Conservation (phyloP, 495 filamentous ascomycete genomes). For the Trichoderma parareesei region DNA sequence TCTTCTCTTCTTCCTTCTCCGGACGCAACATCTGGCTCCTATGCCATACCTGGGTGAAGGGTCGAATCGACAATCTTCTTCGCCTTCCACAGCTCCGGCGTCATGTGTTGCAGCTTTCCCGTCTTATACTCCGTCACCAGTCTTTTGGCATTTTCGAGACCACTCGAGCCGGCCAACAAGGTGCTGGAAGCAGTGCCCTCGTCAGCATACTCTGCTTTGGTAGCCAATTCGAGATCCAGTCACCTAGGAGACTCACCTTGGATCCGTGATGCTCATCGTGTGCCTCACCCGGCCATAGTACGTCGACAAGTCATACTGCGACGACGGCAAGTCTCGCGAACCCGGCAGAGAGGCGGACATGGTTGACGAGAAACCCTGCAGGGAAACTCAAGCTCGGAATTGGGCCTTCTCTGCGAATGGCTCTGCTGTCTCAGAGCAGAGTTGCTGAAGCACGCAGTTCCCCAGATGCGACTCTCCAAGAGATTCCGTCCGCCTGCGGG, state of each 20-base stretch:
- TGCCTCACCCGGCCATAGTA: conserved; percentile 95
- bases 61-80: conserved; percentile 98
- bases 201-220: conserved; percentile 4
- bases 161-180: conserved; percentile 62
- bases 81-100: conserved; percentile 81
- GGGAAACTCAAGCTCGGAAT: too few relatives aligned
- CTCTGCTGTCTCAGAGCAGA: background rate
- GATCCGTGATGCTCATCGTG: conserved; percentile 83
- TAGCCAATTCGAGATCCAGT: background rate
- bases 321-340: conserved; percentile 73
- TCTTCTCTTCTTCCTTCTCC: background rate
- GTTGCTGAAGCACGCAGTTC: background rate
- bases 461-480: background rate
- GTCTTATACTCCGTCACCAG: conserved; percentile 75
- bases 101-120: conserved; percentile 69
- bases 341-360: conserved; percentile 94
- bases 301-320: conserved; percentile 83
- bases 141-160: conserved; percentile 74
- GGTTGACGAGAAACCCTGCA: conserved; percentile 1
- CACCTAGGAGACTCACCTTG: conserved; percentile 60
- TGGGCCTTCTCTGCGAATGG: background rate
- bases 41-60: conserved; percentile 69
- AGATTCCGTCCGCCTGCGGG: background rate
- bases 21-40: background rate
- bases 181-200: conserved; percentile 46